Conservation (phyloP, 2,329 filamentous ascomycete species). For the Diaporthe citriasiana region DNA sequence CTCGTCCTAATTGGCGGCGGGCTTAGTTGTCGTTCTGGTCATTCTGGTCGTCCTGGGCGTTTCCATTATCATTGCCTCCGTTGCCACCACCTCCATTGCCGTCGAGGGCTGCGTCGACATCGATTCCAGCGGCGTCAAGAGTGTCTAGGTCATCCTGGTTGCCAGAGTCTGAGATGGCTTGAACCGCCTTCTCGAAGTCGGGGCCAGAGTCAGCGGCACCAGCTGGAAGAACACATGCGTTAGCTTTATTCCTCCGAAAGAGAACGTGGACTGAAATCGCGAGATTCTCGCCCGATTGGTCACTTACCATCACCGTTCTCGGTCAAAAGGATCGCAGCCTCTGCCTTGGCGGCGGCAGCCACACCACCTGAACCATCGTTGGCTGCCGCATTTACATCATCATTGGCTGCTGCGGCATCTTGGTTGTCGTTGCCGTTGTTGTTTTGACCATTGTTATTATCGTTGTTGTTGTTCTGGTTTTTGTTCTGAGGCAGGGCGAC, state of each 20-base stretch:
- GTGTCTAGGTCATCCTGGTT: conserved; percentile 32
- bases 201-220: conserved; percentile 26
- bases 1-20: not conserved
- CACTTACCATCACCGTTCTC: conserved; percentile 39
- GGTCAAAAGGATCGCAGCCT: conserved; percentile 36
- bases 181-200: conserved; percentile 33
- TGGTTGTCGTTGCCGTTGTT: not conserved
- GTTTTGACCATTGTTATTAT: conserved; percentile 5
- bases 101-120: not conserved
- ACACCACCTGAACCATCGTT: conserved; percentile 31
- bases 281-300: not conserved
- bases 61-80: not conserved
- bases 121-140: conserved; percentile 31
- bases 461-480: conserved; percentile 9
- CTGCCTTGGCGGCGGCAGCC: conserved; percentile 33
- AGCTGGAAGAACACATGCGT: not conserved
- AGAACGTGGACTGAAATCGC: not conserved
- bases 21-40: conserved; percentile 5
- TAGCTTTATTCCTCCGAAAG: not conserved
- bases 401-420: conserved; percentile 6
- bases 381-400: conserved; percentile 30
- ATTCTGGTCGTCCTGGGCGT: not conserved
- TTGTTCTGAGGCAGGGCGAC: conserved; percentile 34
- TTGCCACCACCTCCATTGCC: conserved; percentile 13
- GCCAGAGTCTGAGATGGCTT: conserved; percentile 29